Base-by-base conservation (phyloP, 2,329 filamentous ascomycete genomes). In the Cryphonectria japonica region DNA sequence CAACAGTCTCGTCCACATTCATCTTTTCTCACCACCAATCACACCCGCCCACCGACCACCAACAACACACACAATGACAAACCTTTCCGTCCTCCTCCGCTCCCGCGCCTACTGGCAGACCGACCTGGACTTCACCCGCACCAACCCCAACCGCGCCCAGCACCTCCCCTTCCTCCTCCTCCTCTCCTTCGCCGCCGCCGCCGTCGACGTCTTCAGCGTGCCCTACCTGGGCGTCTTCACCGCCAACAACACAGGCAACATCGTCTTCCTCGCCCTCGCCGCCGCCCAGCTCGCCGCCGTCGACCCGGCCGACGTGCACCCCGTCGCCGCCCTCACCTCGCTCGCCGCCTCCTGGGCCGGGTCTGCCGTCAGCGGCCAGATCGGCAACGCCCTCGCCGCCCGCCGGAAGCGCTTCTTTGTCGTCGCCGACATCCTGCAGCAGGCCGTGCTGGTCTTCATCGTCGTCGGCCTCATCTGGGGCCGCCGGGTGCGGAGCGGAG, bases 141-240 rank as follows among this genome's bases (percentile, higher is more conserved):
- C 41, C 13, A 68, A 68, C 59, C 67, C 67, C 41, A 52, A 34
- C 29, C 67, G 67, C 1, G 57, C 67, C 16, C 57, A 68, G 29
- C 67, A 68, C 66, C 63, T 72, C n/a, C 71, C 71, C 69, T 72
- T 72, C 66, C 50, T 71, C 41, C 67, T 62, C 16, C 71, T 72
- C 16, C 71, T 70, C 16, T 69, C 66, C 66, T 71, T 72, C 57
- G 69, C 69, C 34, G 71, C 71, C 50, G 71, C 66, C 22, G 67
- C 67, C 43, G 43, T 68, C 67, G 67, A 68, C 34, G 67, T 68
- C 67, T 68, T 68, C 67, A 68, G 67, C 67, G 57, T 68, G 43
- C 67, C 67, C 19, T 68, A 63, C 29, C 67, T 68, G 14, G 57
- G 67, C 59, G 67, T 68, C 43, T 68, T 68, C 67, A 68, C 67